Percentiles rank a stretch among this genome's conserved stretches.
Evolutionary conservation across 2,329 filamentous ascomycete genomes (phyloP).

Genomic region (Fusarium newnesense): DNA sequence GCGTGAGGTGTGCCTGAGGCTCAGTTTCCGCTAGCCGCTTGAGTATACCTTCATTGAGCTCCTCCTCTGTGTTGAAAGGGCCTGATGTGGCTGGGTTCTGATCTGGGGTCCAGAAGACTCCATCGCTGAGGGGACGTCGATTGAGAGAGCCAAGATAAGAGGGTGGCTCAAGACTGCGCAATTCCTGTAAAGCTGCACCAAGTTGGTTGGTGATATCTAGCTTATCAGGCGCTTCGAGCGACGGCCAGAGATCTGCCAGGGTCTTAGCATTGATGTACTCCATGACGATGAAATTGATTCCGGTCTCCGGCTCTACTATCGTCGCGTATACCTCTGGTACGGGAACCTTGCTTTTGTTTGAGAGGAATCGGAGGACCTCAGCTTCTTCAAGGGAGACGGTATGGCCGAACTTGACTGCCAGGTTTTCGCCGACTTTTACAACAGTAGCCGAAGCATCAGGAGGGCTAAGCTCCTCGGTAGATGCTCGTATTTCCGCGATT

Average conservation of each 20-base stretch:
- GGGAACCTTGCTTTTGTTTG: not conserved
- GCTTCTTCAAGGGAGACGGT: not conserved
- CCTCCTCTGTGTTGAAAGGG: not conserved
- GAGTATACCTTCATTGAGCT: not conserved
- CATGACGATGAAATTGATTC: not conserved
- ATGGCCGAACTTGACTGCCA: not conserved
- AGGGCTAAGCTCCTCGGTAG: rapidly evolving
- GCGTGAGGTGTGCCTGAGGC: not conserved
- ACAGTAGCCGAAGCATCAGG: not conserved
- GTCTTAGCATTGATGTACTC: not conserved
- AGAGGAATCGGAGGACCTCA: not conserved
- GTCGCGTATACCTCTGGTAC: not conserved
- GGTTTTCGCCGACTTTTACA: rapidly evolving
- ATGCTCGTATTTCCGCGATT: not conserved
- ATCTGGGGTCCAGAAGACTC: not conserved
- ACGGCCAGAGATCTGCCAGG: not conserved
- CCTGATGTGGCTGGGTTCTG: rapidly evolving
- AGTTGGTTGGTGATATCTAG: not conserved
- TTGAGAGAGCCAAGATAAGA: not conserved
- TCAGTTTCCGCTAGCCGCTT: not conserved
- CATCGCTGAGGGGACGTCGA: not conserved
- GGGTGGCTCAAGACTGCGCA: not conserved
- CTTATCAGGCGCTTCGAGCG: not conserved
- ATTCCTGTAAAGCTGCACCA: not conserved
- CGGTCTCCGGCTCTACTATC: not conserved